phyloP scores from a whole-genome alignment of 2,329 filamentous ascomycete species.

The Ascochyta pisi region DNA sequence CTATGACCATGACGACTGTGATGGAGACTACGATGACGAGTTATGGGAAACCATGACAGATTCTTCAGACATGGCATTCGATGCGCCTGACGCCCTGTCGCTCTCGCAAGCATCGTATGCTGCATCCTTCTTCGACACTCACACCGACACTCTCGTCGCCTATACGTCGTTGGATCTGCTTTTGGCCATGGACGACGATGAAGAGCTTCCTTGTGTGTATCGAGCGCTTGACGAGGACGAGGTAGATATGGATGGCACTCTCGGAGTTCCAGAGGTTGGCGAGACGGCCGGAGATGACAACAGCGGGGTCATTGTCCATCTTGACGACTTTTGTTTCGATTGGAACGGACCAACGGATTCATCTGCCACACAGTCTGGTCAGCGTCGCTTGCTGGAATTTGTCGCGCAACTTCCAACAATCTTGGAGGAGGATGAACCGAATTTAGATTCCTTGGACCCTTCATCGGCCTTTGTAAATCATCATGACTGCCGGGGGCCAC shows the following conservation, averaged over 20 bases:
- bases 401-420: not conserved
- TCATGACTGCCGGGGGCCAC: not conserved
- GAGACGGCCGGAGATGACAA: not conserved
- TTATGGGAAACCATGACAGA: not conserved
- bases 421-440: not conserved
- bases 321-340: not conserved
- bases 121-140: not conserved
- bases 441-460: not conserved
- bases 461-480: slow-evolving; percentile 1
- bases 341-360: not conserved
- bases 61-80: not conserved
- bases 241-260: not conserved
- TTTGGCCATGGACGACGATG: not conserved
- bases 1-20: not conserved
- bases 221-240: not conserved
- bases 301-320: no score
- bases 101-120: slow-evolving; percentile 8
- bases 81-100: not conserved
- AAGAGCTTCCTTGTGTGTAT: not conserved
- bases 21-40: not conserved
- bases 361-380: not conserved
- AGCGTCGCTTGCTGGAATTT: not conserved
- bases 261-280: not conserved
- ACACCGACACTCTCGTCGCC: not conserved
- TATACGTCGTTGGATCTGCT: slow-evolving; percentile 3